phyloP scores from a whole-genome alignment of 306 rosid species.

The Acacia confusa region DNA sequence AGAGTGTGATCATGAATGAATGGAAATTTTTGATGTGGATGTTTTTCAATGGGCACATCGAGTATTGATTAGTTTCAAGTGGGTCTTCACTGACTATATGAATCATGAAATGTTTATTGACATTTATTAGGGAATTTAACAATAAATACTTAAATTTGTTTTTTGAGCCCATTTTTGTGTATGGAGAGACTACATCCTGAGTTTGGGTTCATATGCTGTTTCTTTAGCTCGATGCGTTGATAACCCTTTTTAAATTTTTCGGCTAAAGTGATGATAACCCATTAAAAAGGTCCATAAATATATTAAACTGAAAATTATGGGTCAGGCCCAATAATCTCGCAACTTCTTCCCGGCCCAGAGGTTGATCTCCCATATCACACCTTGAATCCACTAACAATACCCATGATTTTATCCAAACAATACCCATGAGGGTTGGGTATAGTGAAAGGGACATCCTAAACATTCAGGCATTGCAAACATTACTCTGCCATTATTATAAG shows the following conservation, averaged over 20 bases:
- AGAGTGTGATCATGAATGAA: not conserved
- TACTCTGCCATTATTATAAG: no score
- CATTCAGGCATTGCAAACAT: no score
- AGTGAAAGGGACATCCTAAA: no score
- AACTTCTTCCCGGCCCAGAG: not conserved
- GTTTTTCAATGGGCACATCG: not conserved
- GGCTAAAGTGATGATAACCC: not conserved
- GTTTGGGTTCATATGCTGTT: not conserved
- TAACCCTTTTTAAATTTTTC: no score
- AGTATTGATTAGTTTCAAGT: not conserved
- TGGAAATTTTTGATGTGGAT: not conserved
- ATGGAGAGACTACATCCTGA: not conserved
- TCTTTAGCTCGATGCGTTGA: not conserved
- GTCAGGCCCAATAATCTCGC: not conserved
- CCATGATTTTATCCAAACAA: no score
- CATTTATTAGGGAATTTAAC: not conserved
- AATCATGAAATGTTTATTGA: not conserved
- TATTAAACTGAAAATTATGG: not conserved
- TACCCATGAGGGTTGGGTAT: no score
- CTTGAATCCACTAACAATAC: not conserved
- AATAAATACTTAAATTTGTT: not conserved
- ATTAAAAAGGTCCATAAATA: not conserved
- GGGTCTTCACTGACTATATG: not conserved
- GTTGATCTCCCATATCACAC: not conserved
- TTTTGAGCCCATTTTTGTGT: not conserved